These are phyloP conservation scores for Aspergillus leporis DNA, from an alignment of 495 filamentous ascomycete species.

Conservation along the genomic window DNA sequence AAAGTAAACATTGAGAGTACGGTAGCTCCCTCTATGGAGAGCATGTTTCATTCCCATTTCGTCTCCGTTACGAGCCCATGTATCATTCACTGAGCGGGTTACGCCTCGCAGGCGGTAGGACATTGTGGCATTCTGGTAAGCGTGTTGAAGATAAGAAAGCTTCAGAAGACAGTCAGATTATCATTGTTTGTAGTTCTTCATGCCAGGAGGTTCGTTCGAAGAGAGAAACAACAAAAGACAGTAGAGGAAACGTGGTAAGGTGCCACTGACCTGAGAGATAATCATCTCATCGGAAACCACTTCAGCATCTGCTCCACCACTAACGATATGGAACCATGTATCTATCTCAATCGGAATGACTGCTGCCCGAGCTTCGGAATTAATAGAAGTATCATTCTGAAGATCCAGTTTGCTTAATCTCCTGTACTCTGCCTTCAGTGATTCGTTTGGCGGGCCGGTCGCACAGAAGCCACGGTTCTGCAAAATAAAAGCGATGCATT, in stretches of 20 bases:
- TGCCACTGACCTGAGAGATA: slow-evolving; percentile 39
- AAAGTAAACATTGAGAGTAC: slow-evolving; percentile 54
- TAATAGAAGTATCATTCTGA: slow-evolving; percentile 5
- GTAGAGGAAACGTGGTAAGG: neutral
- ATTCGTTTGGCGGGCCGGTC: slow-evolving; percentile 35
- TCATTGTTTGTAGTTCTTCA: neutral
- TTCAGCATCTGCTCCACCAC: slow-evolving; percentile 31
- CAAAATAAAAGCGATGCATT: slow-evolving; percentile 22
- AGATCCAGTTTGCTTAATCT: slow-evolving; percentile 24
- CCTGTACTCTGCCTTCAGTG: slow-evolving; percentile 30
- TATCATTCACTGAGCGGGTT: slow-evolving; percentile 71
- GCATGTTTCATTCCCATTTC: slow-evolving; percentile 64
- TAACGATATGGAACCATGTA: slow-evolving; percentile 52
- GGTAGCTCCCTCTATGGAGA: slow-evolving; percentile 55
- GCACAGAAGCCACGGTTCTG: slow-evolving; percentile 38
- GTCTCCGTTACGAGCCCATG: slow-evolving; percentile 63
- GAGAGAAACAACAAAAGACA: too few relatives aligned
- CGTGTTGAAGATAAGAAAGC: slow-evolving; percentile 43
- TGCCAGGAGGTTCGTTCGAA: neutral
- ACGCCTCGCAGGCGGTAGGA: slow-evolving; percentile 63
- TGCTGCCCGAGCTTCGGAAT: slow-evolving; percentile 25
- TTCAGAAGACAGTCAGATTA: slow-evolving; percentile 17
- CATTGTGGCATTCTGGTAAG: slow-evolving; percentile 45
- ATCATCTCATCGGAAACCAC: slow-evolving; percentile 44
- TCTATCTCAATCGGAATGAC: slow-evolving; percentile 42